Evolutionary conservation across 1,284 basidiomycete genomes (phyloP), one percentile per base, ranked within the genome.

Genomic region (Anthracocystis walkeri): DNA sequence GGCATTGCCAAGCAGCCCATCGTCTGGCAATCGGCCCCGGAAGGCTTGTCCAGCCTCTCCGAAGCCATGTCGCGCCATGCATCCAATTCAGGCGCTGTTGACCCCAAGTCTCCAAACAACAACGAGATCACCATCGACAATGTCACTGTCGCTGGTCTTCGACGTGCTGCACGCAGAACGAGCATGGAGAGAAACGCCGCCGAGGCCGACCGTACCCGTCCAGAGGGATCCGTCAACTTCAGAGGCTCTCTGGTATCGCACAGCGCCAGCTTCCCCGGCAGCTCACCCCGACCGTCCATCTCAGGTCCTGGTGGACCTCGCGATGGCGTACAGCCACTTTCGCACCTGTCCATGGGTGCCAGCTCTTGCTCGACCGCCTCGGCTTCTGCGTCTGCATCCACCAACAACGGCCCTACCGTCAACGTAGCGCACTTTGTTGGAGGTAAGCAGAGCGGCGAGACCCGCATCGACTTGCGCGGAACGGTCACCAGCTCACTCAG

Each of bases 141-240:
- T 16, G 65, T 56, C 29, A 79, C 75, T 0, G 77, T 81, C 7
- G 77, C 77, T 1, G 77, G 77, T 8, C 51, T 81, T 33, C 69
- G 79, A 21, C 70, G 79, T 14, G 79, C 79, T 12, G 79, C 79
- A 3, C 58, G 77, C 18, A 64, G 79, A 27, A 72, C 79, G 12
- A 79, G 71, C 55, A 63, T 75, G 65, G 72, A 69, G 44, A 61
- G 69, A 33, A 60, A 61, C 21, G 64, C 55, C 3, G 49, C 60
- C 25, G 67, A 58, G 2, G 4, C 50, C 35, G 64, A 65, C 8
- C 71, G 67, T 21, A 45, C 18, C 20, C 56, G 54, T 14, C 4
- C 42, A 31, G 64, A 67, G 20, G 64, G 64, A 12, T 29, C 57
- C n/a, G 41, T 55, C 51, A 58, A 65, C 48, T 58, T 48, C 2